Evolutionary conservation across 768 basidiomycete genomes (phyloP).

Genomic region (Trichaptum fuscoviolaceum): DNA sequence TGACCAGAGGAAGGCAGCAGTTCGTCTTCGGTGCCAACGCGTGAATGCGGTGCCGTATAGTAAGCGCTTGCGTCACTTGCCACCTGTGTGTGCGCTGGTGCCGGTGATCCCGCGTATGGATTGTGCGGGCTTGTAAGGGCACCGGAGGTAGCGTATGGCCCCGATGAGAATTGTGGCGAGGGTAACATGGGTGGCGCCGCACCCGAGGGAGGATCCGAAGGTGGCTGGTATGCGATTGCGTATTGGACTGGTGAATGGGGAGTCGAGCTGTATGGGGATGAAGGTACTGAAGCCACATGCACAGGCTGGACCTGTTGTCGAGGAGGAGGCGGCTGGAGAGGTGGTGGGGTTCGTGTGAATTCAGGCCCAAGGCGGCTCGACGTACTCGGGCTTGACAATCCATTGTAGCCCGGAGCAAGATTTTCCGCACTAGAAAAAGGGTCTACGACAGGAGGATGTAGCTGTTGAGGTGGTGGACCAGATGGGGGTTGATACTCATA

Average conservation of each 20-base stretch:
- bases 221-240: not conserved
- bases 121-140: not conserved
- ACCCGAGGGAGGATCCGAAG: not conserved
- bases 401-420: not conserved
- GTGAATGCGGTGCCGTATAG: slow-evolving; percentile 1
- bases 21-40: not conserved
- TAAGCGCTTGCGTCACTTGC: not conserved
- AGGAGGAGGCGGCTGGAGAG: not conserved
- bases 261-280: not conserved
- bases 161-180: not conserved
- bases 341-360: not conserved
- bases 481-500: not conserved
- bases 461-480: not conserved
- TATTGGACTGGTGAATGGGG: slow-evolving; percentile 1
- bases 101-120: not conserved
- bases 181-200: not conserved
- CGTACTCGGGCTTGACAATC: not conserved
- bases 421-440: slow-evolving; percentile 1
- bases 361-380: not conserved
- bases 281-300: not conserved
- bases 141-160: not conserved
- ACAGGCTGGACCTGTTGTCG: not conserved
- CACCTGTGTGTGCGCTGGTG: slow-evolving; percentile 4
- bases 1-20: not conserved
- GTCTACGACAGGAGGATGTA: slow-evolving; percentile 1